Evolutionary conservation across 2,329 filamentous ascomycete genomes (phyloP).

Genomic region (Coleophoma cylindrospora): DNA sequence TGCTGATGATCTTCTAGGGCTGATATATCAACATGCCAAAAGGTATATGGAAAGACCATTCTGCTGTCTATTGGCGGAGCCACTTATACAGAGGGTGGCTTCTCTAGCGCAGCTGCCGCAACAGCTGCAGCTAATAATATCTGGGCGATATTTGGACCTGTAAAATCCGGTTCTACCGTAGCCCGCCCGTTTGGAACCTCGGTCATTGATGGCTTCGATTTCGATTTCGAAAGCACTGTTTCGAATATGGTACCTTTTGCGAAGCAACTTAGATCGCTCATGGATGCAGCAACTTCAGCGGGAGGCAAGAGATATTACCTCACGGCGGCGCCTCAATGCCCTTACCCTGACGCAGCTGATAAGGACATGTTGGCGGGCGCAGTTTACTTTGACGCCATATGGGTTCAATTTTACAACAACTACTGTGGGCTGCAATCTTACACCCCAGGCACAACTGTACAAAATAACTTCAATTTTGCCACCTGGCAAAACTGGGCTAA

Average conservation of each 20-base stretch:
- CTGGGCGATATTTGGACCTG: slow-evolving; percentile 68
- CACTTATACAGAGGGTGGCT: slow-evolving; percentile 65
- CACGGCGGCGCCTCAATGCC: slow-evolving; percentile 64
- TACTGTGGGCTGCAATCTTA: slow-evolving; percentile 55
- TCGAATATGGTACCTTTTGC: slow-evolving; percentile 59
- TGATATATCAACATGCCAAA: slow-evolving; percentile 57
- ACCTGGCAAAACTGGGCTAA: slow-evolving; percentile 64
- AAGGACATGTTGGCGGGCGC: slow-evolving; percentile 48
- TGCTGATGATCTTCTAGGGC: background rate
- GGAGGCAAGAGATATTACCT: slow-evolving; percentile 51
- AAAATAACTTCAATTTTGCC: slow-evolving; percentile 55
- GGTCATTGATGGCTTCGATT: slow-evolving; percentile 69
- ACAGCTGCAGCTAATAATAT: slow-evolving; percentile 52
- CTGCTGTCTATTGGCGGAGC: slow-evolving; percentile 68
- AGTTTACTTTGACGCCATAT: slow-evolving; percentile 38
- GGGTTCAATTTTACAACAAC: slow-evolving; percentile 40
- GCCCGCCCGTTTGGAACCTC: slow-evolving; percentile 63
- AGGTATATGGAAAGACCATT: slow-evolving; percentile 60
- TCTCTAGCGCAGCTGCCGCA: slow-evolving; percentile 47
- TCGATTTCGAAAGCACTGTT: slow-evolving; percentile 62
- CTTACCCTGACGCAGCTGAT: slow-evolving; percentile 57
- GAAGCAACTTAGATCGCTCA: slow-evolving; percentile 47
- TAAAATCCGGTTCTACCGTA: slow-evolving; percentile 32
- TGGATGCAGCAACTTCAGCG: slow-evolving; percentile 37
- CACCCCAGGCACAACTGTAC: slow-evolving; percentile 33